These are phyloP conservation scores for Entomortierella lignicola DNA, from an alignment of 192 early-diverging fungal genomes.

Conservation along the genomic window DNA sequence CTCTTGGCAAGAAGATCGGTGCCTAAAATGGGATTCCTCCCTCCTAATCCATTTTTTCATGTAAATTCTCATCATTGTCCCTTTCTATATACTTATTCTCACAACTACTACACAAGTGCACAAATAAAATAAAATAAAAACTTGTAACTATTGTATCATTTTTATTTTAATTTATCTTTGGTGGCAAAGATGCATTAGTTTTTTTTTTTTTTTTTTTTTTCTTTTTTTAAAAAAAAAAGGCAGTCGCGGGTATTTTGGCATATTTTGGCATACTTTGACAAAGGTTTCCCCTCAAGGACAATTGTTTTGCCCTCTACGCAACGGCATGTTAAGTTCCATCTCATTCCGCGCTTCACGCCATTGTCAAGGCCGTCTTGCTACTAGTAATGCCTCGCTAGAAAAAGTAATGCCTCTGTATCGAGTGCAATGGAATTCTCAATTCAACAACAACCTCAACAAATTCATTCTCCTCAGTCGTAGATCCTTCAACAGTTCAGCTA, in stretches of 20 bases:
- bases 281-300: not conserved
- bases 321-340: not conserved
- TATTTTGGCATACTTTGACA: too few species aligned
- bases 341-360: conserved; percentile 3
- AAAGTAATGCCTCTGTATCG: not conserved
- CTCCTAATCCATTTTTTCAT: not conserved
- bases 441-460: too few species aligned
- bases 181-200: too few species aligned
- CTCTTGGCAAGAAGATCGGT: conserved; percentile 59
- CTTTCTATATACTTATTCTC: too few species aligned
- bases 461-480: not conserved
- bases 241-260: too few species aligned
- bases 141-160: too few species aligned
- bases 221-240: not conserved
- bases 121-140: not conserved
- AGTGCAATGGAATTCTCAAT: not conserved
- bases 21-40: conserved; percentile 10
- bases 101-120: not conserved
- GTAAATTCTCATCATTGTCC: conserved; percentile 1
- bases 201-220: not conserved
- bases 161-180: too few species aligned
- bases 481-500: conserved; percentile 14
- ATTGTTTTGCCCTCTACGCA: too few species aligned
- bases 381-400: not conserved
- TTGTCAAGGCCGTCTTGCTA: not conserved